phyloP scores from a whole-genome alignment of 176 grass and related monocot genomes.

The maize (Zea mays) region Zm-B73-REFERENCE-NAM-5.0 NC_050097.1:12539501-12540000 shows the following conservation, averaged over 20 bases:
- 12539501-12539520: background rate
- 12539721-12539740: conserved; percentile 30
- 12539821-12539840: no score
- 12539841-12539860: no score
- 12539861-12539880: no score
- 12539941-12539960: no score
- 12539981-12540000: no score
- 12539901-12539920: no score
- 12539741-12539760: conserved; percentile 29
- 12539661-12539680: background rate
- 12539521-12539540: background rate
- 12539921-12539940: no score
- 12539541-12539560: background rate
- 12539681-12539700: background rate
- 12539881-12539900: no score
- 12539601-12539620: background rate
- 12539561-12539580: background rate
- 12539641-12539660: background rate
- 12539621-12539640: background rate
- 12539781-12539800: background rate
- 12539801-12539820: background rate
- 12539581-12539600: background rate
- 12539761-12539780: conserved; percentile 17
- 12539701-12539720: conserved; percentile 32
- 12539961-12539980: no score